These are phyloP conservation scores for Candida insectorum DNA, from an alignment of 805 yeast genomes.

Conservation along the genomic window DNA sequence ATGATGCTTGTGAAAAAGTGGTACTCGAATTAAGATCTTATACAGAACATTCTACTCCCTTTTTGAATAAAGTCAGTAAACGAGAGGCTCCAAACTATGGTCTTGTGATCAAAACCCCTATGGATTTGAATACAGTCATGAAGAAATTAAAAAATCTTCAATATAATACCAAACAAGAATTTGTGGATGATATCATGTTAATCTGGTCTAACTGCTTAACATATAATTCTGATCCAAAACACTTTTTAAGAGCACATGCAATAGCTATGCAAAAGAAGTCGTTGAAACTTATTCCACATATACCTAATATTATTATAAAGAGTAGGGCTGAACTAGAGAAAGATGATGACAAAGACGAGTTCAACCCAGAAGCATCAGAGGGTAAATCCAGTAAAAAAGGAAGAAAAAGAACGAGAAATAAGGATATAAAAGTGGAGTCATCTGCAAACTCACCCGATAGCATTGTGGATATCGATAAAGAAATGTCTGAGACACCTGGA, in stretches of 20 bases:
- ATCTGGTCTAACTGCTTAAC: conserved; percentile 94
- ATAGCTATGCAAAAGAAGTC: conserved; percentile 94
- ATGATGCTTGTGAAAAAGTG: conserved; percentile 96
- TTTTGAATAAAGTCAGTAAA: conserved; percentile 91
- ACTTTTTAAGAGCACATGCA: conserved; percentile 87
- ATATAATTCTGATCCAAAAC: conserved; percentile 92
- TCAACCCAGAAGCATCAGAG: conserved; percentile 23
- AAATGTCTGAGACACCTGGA: conserved; percentile 1
- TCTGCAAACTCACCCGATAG: conserved; percentile 17
- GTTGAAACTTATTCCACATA: conserved; percentile 66
- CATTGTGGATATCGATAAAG: conserved; percentile 10
- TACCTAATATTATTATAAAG: conserved; percentile 83
- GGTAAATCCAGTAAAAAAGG: conserved; percentile 42
- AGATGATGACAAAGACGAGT: conserved; percentile 46
- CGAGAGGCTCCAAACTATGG: conserved; percentile 98
- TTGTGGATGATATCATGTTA: conserved; percentile 92
- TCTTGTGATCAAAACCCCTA: conserved; percentile 83
- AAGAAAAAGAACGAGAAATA: conserved; percentile 35
- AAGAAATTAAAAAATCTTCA: conserved; percentile 81
- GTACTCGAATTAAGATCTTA: conserved; percentile 84
- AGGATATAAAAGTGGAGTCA: conserved; percentile 28
- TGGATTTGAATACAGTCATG: conserved; percentile 94
- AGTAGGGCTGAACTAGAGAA: conserved; percentile 69
- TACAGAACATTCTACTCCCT: conserved; percentile 96
- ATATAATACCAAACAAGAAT: conserved; percentile 79